These are phyloP conservation scores for Fennellomyces sp. DNA, from an alignment of 371 early-diverging fungal genomes.

Conservation along the genomic window DNA sequence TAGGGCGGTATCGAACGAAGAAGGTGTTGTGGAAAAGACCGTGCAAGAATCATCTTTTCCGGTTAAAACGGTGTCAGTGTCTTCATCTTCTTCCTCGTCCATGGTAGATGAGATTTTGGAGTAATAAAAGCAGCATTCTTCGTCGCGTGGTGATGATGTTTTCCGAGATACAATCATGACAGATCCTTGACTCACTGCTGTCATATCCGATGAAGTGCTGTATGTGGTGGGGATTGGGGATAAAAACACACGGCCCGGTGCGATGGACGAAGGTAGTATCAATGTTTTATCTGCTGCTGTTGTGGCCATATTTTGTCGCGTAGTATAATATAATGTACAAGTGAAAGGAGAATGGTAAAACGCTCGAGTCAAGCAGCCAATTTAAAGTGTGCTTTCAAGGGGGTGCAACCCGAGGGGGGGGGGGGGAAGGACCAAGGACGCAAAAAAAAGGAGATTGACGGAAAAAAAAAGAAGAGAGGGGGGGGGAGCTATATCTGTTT, in stretches of 20 bases:
- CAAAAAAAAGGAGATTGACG: not conserved
- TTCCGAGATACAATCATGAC: too few relatives aligned
- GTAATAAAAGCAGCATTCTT: not conserved
- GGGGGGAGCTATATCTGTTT: not conserved
- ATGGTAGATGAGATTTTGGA: not conserved
- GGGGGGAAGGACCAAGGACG: not conserved
- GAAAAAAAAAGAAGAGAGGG: not conserved
- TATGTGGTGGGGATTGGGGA: constrained; percentile 20
- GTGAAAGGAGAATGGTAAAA: not conserved
- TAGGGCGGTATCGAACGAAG: not conserved
- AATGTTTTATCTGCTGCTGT: not conserved
- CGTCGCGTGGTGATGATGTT: not conserved
- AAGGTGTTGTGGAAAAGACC: not conserved
- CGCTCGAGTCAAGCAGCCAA: not conserved
- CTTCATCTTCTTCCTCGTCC: not conserved
- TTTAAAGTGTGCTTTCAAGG: not conserved
- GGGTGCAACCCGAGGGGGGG: not conserved
- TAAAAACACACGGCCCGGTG: constrained; percentile 18
- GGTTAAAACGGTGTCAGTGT: too few relatives aligned
- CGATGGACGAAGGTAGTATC: constrained; percentile 10
- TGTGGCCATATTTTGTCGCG: not conserved
- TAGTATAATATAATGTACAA: not conserved
- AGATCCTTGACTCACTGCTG: too few relatives aligned
- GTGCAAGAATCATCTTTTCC: not conserved
- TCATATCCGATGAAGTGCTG: not conserved